Percentiles rank a stretch among this genome's conserved stretches.
These are phyloP conservation scores for Phytomonas sp. DNA, from an alignment of 208 protist species.

Conservation along the genomic window DNA sequence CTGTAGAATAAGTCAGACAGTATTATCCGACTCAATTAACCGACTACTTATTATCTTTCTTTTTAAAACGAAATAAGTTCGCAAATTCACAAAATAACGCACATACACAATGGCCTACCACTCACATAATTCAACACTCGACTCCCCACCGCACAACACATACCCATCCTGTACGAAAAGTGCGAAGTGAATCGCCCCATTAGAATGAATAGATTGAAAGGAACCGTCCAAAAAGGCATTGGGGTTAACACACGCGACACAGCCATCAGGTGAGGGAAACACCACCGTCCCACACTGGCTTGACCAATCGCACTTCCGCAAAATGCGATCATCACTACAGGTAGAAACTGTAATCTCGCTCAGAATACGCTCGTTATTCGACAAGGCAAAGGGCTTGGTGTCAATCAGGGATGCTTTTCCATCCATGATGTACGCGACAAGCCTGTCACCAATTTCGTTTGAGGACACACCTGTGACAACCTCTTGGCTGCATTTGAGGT, in stretches of 20 bases:
- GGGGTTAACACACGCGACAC: slow-evolving; percentile 14
- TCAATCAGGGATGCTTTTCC: slow-evolving; percentile 34
- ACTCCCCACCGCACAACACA: slow-evolving; percentile 26
- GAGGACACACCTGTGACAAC: slow-evolving; percentile 29
- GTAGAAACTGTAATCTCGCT: slow-evolving; percentile 17
- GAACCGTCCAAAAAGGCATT: slow-evolving; percentile 16
- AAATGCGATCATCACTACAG: slow-evolving; percentile 17
- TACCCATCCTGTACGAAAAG: slow-evolving; percentile 20
- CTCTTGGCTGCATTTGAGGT: slow-evolving; percentile 23
- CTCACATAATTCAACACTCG: slow-evolving; percentile 24
- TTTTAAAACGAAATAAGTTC: not conserved
- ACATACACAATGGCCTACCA: slow-evolving; percentile 12
- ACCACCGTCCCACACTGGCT: slow-evolving; percentile 11
- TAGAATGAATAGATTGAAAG: slow-evolving; percentile 10
- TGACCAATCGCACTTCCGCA: slow-evolving; percentile 40
- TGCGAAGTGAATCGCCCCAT: slow-evolving; percentile 21
- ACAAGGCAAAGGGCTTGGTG: slow-evolving; percentile 66
- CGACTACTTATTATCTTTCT: not conserved
- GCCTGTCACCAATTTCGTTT: slow-evolving; percentile 11
- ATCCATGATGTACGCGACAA: slow-evolving; percentile 53
- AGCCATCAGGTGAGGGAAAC: slow-evolving; percentile 20
- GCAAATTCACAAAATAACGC: not conserved
- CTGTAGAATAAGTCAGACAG: not conserved
- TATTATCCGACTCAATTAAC: not conserved
- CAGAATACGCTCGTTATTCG: slow-evolving; percentile 33